Percentiles rank a stretch among this genome's conserved stretches.
Evolutionary conservation across 371 early-diverging fungal species (phyloP).

Genomic region (Choanephora cucurbitarum): DNA sequence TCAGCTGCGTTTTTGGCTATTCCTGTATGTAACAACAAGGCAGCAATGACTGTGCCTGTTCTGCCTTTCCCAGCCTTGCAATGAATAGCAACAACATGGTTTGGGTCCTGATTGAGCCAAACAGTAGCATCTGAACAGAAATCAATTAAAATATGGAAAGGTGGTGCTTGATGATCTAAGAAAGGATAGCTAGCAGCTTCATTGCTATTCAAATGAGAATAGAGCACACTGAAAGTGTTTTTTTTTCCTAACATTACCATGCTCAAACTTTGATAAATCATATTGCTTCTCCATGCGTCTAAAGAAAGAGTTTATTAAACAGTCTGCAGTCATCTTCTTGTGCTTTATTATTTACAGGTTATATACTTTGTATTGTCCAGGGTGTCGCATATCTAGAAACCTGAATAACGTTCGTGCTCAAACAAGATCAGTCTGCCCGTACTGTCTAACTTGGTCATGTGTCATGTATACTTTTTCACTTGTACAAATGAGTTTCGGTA

Average conservation of each 20-base stretch:
- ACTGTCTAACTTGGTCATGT: too few species aligned
- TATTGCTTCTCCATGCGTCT: slow-evolving; percentile 64
- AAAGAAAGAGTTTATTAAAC: neutral
- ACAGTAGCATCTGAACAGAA: slow-evolving; percentile 62
- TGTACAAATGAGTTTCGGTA: slow-evolving; percentile 64
- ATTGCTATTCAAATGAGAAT: neutral
- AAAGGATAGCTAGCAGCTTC: slow-evolving; percentile 61
- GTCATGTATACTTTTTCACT: slow-evolving; percentile 54
- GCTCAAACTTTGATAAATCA: slow-evolving; percentile 21
- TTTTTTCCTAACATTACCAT: too few species aligned
- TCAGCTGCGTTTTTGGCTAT: slow-evolving; percentile 42
- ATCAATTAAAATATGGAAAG: slow-evolving; percentile 51
- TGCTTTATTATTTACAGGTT: slow-evolving; percentile 54
- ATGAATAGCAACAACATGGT: slow-evolving; percentile 69
- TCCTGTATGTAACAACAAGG: slow-evolving; percentile 56
- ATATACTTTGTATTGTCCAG: slow-evolving; percentile 66
- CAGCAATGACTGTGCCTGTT: slow-evolving; percentile 71
- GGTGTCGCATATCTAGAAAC: slow-evolving; percentile 62
- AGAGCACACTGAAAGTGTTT: too few species aligned
- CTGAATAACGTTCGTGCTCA: too few species aligned
- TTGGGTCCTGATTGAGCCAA: slow-evolving; percentile 49
- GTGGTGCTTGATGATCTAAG: slow-evolving; percentile 71
- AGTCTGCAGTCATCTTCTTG: neutral
- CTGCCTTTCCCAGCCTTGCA: slow-evolving; percentile 84
- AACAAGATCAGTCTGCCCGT: too few species aligned